Evolutionary conservation across 192 early-diverging fungal genomes (phyloP).

Genomic region (Dimargaris xerosporica): DNA sequence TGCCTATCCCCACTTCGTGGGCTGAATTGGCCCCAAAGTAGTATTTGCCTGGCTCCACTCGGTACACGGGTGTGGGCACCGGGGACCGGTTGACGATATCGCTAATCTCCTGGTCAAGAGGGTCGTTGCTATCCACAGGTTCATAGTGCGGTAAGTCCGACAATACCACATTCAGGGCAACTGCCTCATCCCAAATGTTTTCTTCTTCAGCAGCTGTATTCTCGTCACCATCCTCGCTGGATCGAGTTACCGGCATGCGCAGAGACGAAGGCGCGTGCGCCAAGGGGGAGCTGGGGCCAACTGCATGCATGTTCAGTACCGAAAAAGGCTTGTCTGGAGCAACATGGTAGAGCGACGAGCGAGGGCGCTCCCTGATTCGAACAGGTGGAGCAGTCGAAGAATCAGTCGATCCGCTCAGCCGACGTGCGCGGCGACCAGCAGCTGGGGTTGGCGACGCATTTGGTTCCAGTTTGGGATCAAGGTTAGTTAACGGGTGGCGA

Average conservation of each 20-base stretch:
- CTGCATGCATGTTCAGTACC: too few relatives aligned
- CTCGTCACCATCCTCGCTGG: background rate
- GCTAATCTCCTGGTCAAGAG: slow-evolving; percentile 1
- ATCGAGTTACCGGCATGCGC: background rate
- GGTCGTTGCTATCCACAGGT: slow-evolving; percentile 2
- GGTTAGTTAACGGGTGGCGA: background rate
- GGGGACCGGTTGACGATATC: slow-evolving; percentile 4
- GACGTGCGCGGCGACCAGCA: background rate
- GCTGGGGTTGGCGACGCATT: background rate
- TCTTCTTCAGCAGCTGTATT: background rate
- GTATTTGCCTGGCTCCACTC: background rate
- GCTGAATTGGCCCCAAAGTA: background rate
- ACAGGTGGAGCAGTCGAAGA: background rate
- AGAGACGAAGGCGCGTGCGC: too few relatives aligned
- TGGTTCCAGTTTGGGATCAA: background rate
- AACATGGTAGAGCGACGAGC: background rate
- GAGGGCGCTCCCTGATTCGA: background rate
- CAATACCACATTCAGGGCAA: background rate
- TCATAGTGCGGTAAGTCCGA: slow-evolving; percentile 3
- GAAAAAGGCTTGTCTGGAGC: background rate
- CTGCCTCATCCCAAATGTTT: background rate
- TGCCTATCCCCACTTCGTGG: background rate
- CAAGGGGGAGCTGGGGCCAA: too few relatives aligned
- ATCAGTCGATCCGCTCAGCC: background rate
- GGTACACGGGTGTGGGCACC: background rate